Percentiles rank a stretch among this genome's conserved stretches.
phyloP scores from a whole-genome alignment of 176 grass and related monocot species.

The Tillandsia fasciculata region DNA sequence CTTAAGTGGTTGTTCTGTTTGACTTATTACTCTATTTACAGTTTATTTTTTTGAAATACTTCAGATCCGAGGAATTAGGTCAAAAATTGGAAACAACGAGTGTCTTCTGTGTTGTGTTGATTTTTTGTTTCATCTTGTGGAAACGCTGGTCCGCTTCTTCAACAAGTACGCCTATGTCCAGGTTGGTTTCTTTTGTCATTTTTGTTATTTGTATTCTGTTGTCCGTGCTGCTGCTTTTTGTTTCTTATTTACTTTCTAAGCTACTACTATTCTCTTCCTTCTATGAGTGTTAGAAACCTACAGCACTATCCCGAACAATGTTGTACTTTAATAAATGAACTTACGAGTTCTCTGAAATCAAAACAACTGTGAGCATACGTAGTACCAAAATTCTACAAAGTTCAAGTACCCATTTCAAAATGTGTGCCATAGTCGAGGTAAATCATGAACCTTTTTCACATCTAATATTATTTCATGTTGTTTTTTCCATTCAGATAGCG shows the following conservation, averaged over 20 bases:
- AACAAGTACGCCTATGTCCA: slow-evolving; percentile 99
- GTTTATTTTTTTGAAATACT: slow-evolving; percentile 16
- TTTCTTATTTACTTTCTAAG: too few relatives aligned
- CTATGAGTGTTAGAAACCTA: too few relatives aligned
- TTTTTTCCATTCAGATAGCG: slow-evolving; percentile 61
- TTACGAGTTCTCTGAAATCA: too few relatives aligned
- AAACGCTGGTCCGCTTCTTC: slow-evolving; percentile 96
- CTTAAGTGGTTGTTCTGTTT: not conserved
- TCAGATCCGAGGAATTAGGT: slow-evolving; percentile 86
- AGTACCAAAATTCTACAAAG: too few relatives aligned
- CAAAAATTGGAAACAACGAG: slow-evolving; percentile 90
- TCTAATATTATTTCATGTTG: not conserved
- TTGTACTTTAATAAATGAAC: too few relatives aligned
- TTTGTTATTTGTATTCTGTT: not conserved
- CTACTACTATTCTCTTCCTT: too few relatives aligned
- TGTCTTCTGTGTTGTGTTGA: slow-evolving; percentile 95
- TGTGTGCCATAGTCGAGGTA: not conserved
- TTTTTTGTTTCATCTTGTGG: slow-evolving; percentile 94
- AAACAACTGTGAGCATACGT: too few relatives aligned
- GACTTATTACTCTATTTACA: not conserved
- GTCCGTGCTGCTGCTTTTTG: not conserved
- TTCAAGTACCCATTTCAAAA: too few relatives aligned
- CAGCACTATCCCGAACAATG: too few relatives aligned
- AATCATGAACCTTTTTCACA: not conserved
- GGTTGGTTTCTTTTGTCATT: slow-evolving; percentile 35